phyloP scores from a whole-genome alignment of 768 basidiomycete genomes.

The Psilocybe cubensis region DNA sequence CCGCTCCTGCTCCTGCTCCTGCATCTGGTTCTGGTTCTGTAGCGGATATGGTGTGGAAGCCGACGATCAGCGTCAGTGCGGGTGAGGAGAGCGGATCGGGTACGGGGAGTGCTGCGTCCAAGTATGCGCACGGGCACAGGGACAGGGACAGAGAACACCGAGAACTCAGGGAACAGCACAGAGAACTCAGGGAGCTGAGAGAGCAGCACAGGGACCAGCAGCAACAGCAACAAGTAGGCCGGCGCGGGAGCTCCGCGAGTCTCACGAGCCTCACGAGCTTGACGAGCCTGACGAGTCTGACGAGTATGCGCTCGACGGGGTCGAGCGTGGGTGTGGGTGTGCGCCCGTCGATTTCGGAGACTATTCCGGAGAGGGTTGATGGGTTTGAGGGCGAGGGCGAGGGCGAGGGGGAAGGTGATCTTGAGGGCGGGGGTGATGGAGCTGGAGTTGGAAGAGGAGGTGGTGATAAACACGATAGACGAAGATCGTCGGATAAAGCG shows the following conservation, averaged over 20 bases:
- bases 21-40: conserved; percentile 11
- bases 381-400: conserved; percentile 20
- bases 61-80: conserved; percentile 45
- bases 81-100: conserved; percentile 40
- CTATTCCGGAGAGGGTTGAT: conserved; percentile 39
- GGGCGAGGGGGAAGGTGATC: conserved; percentile 15
- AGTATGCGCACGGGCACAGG: too few species aligned
- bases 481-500: conserved; percentile 18
- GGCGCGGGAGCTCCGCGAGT: conserved; percentile 35
- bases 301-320: conserved; percentile 52
- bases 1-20: neutral
- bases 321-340: conserved; percentile 35
- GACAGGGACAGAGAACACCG: too few species aligned
- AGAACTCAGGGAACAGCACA: too few species aligned
- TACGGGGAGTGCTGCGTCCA: conserved; percentile 1
- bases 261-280: conserved; percentile 51
- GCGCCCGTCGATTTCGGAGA: conserved; percentile 43
- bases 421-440: too few species aligned
- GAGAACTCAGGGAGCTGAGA: too few species aligned
- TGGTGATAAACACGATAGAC: conserved; percentile 17
- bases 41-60: conserved; percentile 57
- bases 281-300: too few species aligned
- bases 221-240: neutral
- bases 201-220: too few species aligned
- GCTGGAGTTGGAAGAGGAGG: too few species aligned